Evolutionary conservation across 352 stramenopile species (phyloP), one percentile per base, ranked within the genome.

Genomic region (Pythium guiyangense): DNA sequence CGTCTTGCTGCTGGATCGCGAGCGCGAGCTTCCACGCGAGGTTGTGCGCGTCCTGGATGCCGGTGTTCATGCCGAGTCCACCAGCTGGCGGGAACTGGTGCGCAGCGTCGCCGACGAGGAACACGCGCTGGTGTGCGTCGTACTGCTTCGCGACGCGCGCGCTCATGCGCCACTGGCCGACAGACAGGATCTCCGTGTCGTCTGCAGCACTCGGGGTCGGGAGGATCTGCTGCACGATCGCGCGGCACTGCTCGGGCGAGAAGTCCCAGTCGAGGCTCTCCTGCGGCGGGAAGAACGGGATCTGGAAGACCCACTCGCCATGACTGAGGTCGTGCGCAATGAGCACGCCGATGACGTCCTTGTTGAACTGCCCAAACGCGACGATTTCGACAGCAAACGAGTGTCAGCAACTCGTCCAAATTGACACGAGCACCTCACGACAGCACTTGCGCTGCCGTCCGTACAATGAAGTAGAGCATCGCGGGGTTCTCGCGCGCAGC

Each of bases 401-500:
- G n/a, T n/a, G n/a, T n/a, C n/a, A n/a, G n/a, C n/a, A n/a, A n/a
- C n/a, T n/a, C n/a, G n/a, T n/a, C n/a, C n/a, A n/a, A n/a, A n/a
- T n/a, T n/a, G n/a, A n/a, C n/a, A n/a, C n/a, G n/a, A n/a, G n/a
- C n/a, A n/a, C n/a, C n/a, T n/a, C n/a, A n/a, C 22, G 18, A 26
- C 6, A 47, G 25, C 20, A 49, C n/a, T 0, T 20, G 39, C 9
- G 37, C 11, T 46, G 9, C 11, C 15, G 22, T 8, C 55, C 64
- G 52, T 81, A 92, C 70, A 64, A 98, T 70, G 63, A 98, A 98
- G 70, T 98, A 97, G 35, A 98, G 72, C 96, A 98, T 98, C 35
- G 77, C 92, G 15, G 78, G 79, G 54, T 90, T 82, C 48, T 90
- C 73, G 6, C 71, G 54, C 5, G 74, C 78, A 8, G 74, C 70